A percentile compares a stretch with the other conserved stretches of the same genome.
Conservation (phyloP, 371 early-diverging fungal genomes). For the Quaeritorhiza haematococci region DNA sequence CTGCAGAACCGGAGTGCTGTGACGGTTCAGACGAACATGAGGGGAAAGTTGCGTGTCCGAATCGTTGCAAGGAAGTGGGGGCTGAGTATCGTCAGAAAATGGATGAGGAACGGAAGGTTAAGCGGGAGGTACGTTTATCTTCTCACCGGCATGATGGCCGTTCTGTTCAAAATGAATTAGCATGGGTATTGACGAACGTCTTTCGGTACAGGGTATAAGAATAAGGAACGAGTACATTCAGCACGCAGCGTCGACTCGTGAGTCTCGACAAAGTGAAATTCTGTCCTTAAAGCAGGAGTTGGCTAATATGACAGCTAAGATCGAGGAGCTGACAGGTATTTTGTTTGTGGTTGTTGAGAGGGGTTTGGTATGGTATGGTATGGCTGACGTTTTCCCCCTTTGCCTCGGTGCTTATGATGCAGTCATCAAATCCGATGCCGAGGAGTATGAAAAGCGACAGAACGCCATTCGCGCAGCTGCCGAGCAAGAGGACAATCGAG, state of each 20-base stretch:
- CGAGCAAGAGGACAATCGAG: background rate
- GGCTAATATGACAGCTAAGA: background rate
- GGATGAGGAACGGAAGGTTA: slow-evolving; percentile 1
- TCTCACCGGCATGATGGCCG: too few species aligned
- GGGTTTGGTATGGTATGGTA: background rate
- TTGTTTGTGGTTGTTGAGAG: too few species aligned
- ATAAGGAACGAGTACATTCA: too few species aligned
- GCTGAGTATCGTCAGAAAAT: slow-evolving; percentile 17
- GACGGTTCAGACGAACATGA: slow-evolving; percentile 87
- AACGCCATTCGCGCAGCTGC: slow-evolving; percentile 7
- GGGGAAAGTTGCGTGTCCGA: slow-evolving; percentile 56
- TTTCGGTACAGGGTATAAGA: too few species aligned
- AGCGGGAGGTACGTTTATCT: too few species aligned
- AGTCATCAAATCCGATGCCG: background rate
- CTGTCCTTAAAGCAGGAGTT: background rate
- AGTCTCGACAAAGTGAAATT: too few species aligned
- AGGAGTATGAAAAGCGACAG: slow-evolving; percentile 10
- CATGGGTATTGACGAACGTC: too few species aligned
- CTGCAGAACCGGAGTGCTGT: slow-evolving; percentile 80
- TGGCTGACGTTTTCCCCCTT: background rate
- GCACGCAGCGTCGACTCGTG: too few species aligned
- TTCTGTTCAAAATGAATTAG: too few species aligned
- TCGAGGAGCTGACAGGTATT: slow-evolving; percentile 12
- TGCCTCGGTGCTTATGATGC: background rate
- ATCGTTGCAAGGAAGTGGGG: slow-evolving; percentile 64